phyloP scores from a whole-genome alignment of 2,329 filamentous ascomycete species.

The Diaporthe sp. region DNA sequence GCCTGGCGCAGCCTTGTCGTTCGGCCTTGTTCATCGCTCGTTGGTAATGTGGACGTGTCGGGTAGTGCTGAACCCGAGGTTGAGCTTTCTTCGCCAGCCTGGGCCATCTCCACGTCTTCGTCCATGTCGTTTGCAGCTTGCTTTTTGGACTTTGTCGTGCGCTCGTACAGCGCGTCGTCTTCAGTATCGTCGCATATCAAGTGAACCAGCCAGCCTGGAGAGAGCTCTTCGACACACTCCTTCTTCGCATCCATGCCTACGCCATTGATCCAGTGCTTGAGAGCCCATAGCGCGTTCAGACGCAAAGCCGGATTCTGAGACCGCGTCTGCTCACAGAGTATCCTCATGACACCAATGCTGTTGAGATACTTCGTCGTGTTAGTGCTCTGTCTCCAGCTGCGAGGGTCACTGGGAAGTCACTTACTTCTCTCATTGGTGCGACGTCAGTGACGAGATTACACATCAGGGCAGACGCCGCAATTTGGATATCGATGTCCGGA shows the following conservation, averaged over 20 bases:
- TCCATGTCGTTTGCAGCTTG: conserved; percentile 56
- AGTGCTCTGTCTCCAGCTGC: conserved; percentile 26
- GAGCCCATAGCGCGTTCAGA: conserved; percentile 89
- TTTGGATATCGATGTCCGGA: conserved; percentile 82
- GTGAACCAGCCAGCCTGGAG: conserved; percentile 83
- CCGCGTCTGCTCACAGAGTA: conserved; percentile 87
- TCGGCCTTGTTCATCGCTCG: conserved; percentile 45
- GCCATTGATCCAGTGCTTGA: conserved; percentile 89
- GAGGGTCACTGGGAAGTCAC: conserved; percentile 49
- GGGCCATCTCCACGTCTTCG: conserved; percentile 71
- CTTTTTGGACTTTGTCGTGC: conserved; percentile 41
- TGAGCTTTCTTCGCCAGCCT: conserved; percentile 57
- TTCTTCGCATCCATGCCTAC: conserved; percentile 81
- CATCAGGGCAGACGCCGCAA: conserved; percentile 86
- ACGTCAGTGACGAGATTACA: conserved; percentile 90
- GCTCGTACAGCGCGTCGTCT: conserved; percentile 62
- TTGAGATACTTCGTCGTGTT: conserved; percentile 72
- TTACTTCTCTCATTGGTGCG: conserved; percentile 90
- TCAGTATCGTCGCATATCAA: conserved; percentile 77
- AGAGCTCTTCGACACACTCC: conserved; percentile 81
- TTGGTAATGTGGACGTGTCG: conserved; percentile 38
- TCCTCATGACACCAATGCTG: conserved; percentile 79
- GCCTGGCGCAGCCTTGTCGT: conserved; percentile 63
- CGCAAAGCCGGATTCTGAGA: conserved; percentile 84
- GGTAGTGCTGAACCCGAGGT: conserved; percentile 44